A percentile compares a stretch with the other conserved stretches of the same genome.
These are phyloP conservation scores for Ceratobasidium sp. DNA, from an alignment of 1,284 basidiomycete genomes.

Conservation along the genomic window DNA sequence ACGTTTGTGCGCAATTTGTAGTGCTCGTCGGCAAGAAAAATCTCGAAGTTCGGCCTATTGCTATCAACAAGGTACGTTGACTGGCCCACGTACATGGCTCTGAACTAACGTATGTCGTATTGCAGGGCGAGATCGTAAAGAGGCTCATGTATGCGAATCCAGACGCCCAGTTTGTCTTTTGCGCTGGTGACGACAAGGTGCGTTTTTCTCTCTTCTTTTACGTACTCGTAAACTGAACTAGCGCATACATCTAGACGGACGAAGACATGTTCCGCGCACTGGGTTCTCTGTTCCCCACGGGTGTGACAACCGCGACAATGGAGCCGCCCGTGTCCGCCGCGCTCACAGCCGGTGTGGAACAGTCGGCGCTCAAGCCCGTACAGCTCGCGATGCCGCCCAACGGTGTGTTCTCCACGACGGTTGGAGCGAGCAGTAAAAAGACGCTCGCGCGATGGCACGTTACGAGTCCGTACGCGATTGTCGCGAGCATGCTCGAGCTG, in stretches of 20 bases:
- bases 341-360: conserved; percentile 59
- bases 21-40: conserved; percentile 98
- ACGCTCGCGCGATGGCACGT: conserved; percentile 92
- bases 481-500: conserved; percentile 75
- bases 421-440: conserved; percentile 87
- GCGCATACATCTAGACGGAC: conserved; percentile 71
- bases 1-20: conserved; percentile 52
- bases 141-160: conserved; percentile 92
- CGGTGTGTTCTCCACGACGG: conserved; percentile 88
- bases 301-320: conserved; percentile 66
- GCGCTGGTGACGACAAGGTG: conserved; percentile 98
- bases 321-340: conserved; percentile 82
- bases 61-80: conserved; percentile 84
- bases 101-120: conserved; percentile 20
- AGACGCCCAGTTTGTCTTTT: conserved; percentile 95
- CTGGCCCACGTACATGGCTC: not conserved
- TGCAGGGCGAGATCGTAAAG: conserved; percentile 93
- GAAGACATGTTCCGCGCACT: conserved; percentile 97
- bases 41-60: conserved; percentile 93
- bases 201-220: conserved; percentile 51
- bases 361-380: conserved; percentile 63
- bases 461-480: conserved; percentile 80
- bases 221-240: conserved; percentile 8
- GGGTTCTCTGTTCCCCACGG: conserved; percentile 69
- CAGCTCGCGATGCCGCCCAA: conserved; percentile 75